Evolutionary conservation across 495 filamentous ascomycete genomes (phyloP).

Genomic region (Trichoderma orchidacearum): DNA sequence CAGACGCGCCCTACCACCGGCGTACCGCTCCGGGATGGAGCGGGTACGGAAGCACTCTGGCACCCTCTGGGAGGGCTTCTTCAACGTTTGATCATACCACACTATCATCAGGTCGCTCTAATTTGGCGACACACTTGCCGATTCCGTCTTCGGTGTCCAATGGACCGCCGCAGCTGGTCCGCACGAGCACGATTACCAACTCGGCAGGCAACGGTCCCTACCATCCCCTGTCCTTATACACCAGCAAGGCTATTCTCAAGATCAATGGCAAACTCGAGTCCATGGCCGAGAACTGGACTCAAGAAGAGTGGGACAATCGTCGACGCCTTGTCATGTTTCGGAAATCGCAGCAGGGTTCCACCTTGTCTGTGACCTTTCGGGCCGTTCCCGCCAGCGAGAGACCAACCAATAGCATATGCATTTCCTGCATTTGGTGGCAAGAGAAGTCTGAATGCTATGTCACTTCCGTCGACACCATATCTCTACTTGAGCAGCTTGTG

Average conservation of each 20-base stretch:
- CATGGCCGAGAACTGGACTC: constrained; percentile 69
- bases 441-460: constrained; percentile 81
- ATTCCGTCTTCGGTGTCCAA: constrained; percentile 14
- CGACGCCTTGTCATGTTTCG: constrained; percentile 77
- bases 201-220: constrained; percentile 34
- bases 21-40: constrained; percentile 32
- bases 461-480: constrained; percentile 94
- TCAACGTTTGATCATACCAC: constrained; percentile 15
- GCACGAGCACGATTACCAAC: constrained; percentile 65
- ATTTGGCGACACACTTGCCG: constrained; percentile 19
- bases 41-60: constrained; percentile 22
- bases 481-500: constrained; percentile 77
- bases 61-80: constrained; percentile 4
- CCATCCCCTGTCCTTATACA: constrained; percentile 73
- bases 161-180: constrained; percentile 54
- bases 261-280: constrained; percentile 69
- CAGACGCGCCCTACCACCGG: constrained; percentile 30
- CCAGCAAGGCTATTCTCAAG: constrained; percentile 74
- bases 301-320: constrained; percentile 62
- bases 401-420: constrained; percentile 62
- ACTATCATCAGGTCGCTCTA: constrained; percentile 20
- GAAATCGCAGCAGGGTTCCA: constrained; percentile 62
- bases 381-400: constrained; percentile 56
- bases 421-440: constrained; percentile 89
- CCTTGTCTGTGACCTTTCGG: constrained; percentile 58